phyloP scores from a whole-genome alignment of 208 protist genomes.

The Zelonia costaricensis region DNA sequence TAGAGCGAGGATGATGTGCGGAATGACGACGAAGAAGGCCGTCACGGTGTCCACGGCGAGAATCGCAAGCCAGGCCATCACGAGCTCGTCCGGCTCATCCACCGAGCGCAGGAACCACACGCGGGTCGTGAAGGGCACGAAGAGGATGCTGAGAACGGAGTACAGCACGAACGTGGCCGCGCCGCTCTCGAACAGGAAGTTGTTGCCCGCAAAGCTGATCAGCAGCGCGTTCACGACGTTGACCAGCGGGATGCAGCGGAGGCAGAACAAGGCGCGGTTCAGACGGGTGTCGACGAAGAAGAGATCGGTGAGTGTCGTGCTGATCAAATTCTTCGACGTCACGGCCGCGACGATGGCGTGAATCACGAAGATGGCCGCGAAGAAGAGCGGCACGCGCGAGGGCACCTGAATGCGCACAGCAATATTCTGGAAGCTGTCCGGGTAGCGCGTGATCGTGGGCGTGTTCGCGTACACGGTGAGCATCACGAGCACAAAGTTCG shows the following conservation, averaged over 20 bases:
- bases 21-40: constrained; percentile 49
- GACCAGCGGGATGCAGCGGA: constrained; percentile 69
- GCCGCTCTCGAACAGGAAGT: constrained; percentile 57
- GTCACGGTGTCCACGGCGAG: constrained; percentile 48
- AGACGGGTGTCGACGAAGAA: constrained; percentile 57
- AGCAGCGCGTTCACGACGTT: constrained; percentile 78
- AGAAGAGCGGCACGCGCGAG: constrained; percentile 46
- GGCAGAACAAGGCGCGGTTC: constrained; percentile 70
- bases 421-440: constrained; percentile 23
- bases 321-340: constrained; percentile 48
- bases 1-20: constrained; percentile 56
- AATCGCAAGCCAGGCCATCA: constrained; percentile 68
- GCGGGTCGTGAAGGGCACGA: constrained; percentile 73
- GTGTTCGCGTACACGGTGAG: constrained; percentile 58
- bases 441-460: constrained; percentile 5
- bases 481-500: constrained; percentile 42
- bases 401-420: constrained; percentile 62
- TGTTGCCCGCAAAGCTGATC: constrained; percentile 66
- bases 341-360: constrained; percentile 52
- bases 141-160: constrained; percentile 52
- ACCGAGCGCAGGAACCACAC: constrained; percentile 79
- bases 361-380: constrained; percentile 54
- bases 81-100: constrained; percentile 63
- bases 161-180: constrained; percentile 60
- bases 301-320: constrained; percentile 54